phyloP scores from a whole-genome alignment of 352 stramenopile species.

The Globisporangium carolinianum region DNA sequence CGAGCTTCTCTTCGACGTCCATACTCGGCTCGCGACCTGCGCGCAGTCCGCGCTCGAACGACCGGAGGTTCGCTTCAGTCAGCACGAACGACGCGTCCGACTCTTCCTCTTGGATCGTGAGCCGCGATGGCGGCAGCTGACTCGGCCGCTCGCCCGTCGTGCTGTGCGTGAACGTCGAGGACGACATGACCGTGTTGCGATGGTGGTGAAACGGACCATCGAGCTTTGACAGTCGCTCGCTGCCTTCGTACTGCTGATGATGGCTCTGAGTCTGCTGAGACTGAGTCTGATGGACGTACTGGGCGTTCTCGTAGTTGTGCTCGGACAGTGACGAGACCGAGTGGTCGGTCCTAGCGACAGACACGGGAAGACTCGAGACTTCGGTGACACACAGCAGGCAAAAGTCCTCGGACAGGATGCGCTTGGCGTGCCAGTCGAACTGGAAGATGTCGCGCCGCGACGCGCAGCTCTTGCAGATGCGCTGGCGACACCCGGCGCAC shows the following conservation, averaged over 20 bases:
- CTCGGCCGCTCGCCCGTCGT: background rate
- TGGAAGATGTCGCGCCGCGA: slow-evolving; percentile 13
- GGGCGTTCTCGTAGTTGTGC: slow-evolving; percentile 7
- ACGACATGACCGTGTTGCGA: slow-evolving; percentile 3
- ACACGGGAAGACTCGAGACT: slow-evolving; percentile 6
- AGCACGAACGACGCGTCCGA: slow-evolving; percentile 6
- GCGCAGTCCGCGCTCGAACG: slow-evolving; percentile 10
- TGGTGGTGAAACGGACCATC: background rate
- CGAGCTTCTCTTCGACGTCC: slow-evolving; percentile 2
- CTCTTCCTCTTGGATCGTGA: slow-evolving; percentile 7
- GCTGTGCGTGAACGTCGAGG: slow-evolving; percentile 12
- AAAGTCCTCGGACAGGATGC: slow-evolving; percentile 9
- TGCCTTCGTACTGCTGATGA: slow-evolving; percentile 8
- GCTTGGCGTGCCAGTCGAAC: slow-evolving; percentile 11
- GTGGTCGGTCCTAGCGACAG: background rate
- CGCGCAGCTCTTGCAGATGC: slow-evolving; percentile 30
- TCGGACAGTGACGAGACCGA: slow-evolving; percentile 5
- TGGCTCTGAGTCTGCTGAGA: background rate
- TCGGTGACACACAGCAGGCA: slow-evolving; percentile 13
- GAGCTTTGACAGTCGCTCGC: slow-evolving; percentile 8
- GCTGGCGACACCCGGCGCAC: slow-evolving; percentile 34
- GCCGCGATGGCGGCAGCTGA: background rate
- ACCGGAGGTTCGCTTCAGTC: slow-evolving; percentile 12
- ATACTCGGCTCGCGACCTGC: background rate
- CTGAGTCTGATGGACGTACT: background rate